phyloP scores from a whole-genome alignment of 2,329 filamentous ascomycete genomes.

The Camptophora hylomeconis region DNA sequence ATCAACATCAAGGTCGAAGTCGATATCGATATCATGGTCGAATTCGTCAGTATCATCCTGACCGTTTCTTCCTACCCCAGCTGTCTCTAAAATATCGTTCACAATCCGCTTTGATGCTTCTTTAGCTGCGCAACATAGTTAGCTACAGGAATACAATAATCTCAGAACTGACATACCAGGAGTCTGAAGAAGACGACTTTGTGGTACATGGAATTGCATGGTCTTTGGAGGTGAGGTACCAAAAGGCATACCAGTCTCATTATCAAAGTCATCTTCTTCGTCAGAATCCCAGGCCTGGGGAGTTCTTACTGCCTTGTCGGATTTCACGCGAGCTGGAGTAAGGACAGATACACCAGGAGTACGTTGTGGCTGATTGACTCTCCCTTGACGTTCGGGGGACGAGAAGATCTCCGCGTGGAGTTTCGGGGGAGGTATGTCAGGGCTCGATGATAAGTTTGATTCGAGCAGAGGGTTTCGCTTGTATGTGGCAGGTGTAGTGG shows the following conservation, averaged over 20 bases:
- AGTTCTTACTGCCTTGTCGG: slow-evolving; percentile 27
- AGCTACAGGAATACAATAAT: neutral
- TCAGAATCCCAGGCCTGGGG: slow-evolving; percentile 53
- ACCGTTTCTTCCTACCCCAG: slow-evolving; percentile 21
- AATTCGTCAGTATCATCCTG: slow-evolving; percentile 4
- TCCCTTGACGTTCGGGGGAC: slow-evolving; percentile 44
- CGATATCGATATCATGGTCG: too few relatives aligned
- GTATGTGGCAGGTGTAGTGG: slow-evolving; percentile 21
- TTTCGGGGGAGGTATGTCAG: slow-evolving; percentile 62
- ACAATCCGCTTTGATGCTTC: slow-evolving; percentile 38
- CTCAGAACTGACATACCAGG: slow-evolving; percentile 25
- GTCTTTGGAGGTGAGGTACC: slow-evolving; percentile 81
- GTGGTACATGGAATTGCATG: slow-evolving; percentile 40
- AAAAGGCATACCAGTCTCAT: slow-evolving; percentile 43
- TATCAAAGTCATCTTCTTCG: slow-evolving; percentile 44
- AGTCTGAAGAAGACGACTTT: slow-evolving; percentile 35
- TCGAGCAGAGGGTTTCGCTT: slow-evolving; percentile 6
- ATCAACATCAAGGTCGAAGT: slow-evolving; percentile 15
- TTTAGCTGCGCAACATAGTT: slow-evolving; percentile 24
- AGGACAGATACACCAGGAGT: slow-evolving; percentile 67
- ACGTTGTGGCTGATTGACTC: slow-evolving; percentile 36
- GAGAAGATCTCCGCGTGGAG: slow-evolving; percentile 76
- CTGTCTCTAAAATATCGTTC: slow-evolving; percentile 33
- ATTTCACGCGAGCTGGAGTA: slow-evolving; percentile 41
- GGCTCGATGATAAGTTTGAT: slow-evolving; percentile 48